Evolutionary conservation across 306 rosid genomes (phyloP), one percentile per base, ranked within the genome.

Genomic region (Sphenostylis stenocarpa): DNA sequence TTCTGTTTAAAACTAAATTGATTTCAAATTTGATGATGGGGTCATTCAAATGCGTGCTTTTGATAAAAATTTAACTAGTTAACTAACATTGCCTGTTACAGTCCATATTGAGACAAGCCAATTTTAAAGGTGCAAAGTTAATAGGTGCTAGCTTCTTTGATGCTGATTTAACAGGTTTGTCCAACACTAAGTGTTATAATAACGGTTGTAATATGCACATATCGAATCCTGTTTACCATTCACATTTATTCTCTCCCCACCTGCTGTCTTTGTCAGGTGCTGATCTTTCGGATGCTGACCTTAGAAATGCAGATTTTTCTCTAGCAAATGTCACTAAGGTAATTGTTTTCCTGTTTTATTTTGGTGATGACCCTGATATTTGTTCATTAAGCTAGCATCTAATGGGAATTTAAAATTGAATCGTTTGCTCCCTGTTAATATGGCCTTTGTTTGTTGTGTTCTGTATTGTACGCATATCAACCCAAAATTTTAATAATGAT

Each of bases 261-360:
- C 41, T n/a, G 39, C 21, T 14, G 17, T 19, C 76, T 28, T 76
- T 72, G 26, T 31, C 72, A 86, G 98, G 98, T 64, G 96, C 98
- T 69, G 95, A 94, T 86, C 97, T 94, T 80, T 94, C 98, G 0
- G 96, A 90, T 49, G 85, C 98, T 80, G 98, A 94, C 82, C 92
- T 94, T 71, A 85, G 98, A 84, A 84, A 87, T 68, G 96, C 87
- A 26, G 98, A 94, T 81, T 94, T 90, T 79, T 92, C 98, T 16
- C 61, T 94, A 82, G 98, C 98, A 75, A 95, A 90, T 85, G 98
- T 95, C 68, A 85, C 96, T 12, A 95, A 95, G 95, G 98, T 92
- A 82, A 51, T 21, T 39, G 34, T 45, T 68, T 53, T 57, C 20
- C 15, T 51, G 48, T 33, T 45, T 36, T 63, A 29, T 24, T 31